Conservation (phyloP, 2,329 filamentous ascomycete genomes). For the Calonectria naviculata region DNA sequence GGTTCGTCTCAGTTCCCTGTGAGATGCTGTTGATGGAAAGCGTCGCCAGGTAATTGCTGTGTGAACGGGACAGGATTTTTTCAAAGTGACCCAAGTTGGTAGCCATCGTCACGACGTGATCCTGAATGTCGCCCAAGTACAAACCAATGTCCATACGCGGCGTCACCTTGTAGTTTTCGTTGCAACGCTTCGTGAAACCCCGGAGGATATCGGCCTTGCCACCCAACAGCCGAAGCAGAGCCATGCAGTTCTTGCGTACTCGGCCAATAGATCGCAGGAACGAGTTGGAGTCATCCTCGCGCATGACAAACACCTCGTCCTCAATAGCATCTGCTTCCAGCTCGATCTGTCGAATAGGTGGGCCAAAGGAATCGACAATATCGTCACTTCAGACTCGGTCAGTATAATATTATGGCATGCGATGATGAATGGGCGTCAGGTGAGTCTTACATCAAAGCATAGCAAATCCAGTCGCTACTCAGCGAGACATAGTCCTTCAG, state of each 20-base stretch:
- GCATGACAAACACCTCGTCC: constrained; percentile 93
- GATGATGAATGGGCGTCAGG: constrained; percentile 21
- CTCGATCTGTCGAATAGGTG: constrained; percentile 88
- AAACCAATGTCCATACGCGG: constrained; percentile 96
- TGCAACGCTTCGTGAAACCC: constrained; percentile 98
- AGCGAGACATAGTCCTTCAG: constrained; percentile 95
- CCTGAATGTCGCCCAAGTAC: constrained; percentile 97
- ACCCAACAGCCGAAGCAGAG: constrained; percentile 89
- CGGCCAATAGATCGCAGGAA: constrained; percentile 91
- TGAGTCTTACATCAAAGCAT: constrained; percentile 85
- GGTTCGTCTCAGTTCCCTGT: constrained; percentile 88
- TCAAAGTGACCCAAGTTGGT: constrained; percentile 95
- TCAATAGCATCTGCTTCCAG: constrained; percentile 92
- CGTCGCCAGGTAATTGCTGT: constrained; percentile 96
- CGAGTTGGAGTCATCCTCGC: constrained; percentile 86
- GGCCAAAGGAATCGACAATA: constrained; percentile 96
- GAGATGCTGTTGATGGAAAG: constrained; percentile 92
- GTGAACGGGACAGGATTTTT: constrained; percentile 93
- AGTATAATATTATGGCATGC: constrained; percentile 28
- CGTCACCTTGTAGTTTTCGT: constrained; percentile 95
- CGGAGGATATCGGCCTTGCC: constrained; percentile 99
- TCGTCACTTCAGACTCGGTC: constrained; percentile 73
- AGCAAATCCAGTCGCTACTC: constrained; percentile 98
- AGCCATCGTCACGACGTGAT: constrained; percentile 99
- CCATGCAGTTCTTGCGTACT: constrained; percentile 94